Conservation (phyloP, 495 filamentous ascomycete species). For the Aspergillus mulundensis region DNA sequence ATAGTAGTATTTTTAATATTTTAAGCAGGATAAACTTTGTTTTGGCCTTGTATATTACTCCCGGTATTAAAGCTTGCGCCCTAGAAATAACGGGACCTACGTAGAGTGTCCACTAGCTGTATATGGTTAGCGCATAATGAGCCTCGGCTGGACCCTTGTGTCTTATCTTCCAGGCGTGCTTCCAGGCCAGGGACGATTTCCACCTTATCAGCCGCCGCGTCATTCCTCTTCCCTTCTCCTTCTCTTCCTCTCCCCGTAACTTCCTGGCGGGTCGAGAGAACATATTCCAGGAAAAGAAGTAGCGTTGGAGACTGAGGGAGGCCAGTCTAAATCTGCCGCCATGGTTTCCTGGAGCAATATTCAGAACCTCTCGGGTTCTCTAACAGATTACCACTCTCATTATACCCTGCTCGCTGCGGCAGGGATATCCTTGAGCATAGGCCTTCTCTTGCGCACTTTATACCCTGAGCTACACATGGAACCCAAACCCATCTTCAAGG, state of each 20-base stretch:
- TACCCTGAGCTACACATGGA: slow-evolving; percentile 19
- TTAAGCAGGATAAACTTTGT: too few species aligned
- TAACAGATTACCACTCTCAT: slow-evolving; percentile 35
- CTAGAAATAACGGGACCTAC: too few species aligned
- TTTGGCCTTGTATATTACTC: too few species aligned
- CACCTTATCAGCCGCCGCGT: not conserved
- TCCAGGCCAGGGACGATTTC: not conserved
- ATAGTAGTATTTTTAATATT: too few species aligned
- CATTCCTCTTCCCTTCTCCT: not conserved
- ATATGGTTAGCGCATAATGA: not conserved
- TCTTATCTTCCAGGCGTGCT: not conserved
- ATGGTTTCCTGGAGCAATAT: slow-evolving; percentile 35
- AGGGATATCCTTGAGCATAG: slow-evolving; percentile 39
- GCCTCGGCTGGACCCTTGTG: not conserved
- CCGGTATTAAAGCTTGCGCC: too few species aligned
- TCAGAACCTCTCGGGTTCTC: slow-evolving; percentile 37
- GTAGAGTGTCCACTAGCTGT: not conserved
- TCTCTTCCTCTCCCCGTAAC: not conserved
- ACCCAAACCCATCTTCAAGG: slow-evolving; percentile 31
- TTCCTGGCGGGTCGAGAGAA: not conserved
- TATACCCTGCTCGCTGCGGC: slow-evolving; percentile 40
- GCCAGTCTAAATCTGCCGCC: not conserved
- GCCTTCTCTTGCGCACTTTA: slow-evolving; percentile 36
- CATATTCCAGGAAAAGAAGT: too few species aligned
- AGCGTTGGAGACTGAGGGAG: not conserved